Evolutionary conservation across 1,139 yeast species (phyloP), one percentile per base, ranked within the genome.

Genomic region (Suhomyces bolitotheri): DNA sequence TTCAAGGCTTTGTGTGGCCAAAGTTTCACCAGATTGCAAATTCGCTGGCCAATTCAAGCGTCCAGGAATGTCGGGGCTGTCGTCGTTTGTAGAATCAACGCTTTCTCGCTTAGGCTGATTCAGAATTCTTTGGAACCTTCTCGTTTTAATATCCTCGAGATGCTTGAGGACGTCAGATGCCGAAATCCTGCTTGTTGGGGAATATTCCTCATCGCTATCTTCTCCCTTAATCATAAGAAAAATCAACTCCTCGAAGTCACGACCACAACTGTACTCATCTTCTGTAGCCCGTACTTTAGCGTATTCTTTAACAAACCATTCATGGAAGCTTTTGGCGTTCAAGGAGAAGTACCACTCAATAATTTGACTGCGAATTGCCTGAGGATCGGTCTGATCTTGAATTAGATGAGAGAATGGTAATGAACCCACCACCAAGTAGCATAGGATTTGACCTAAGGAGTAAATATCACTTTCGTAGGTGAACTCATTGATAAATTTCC

Each of bases 381-480:
- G 62, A 39, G 71, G 74, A 23, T 64, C 66, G 5, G 46, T 48
- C n/a, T 65, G 61, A 46, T 76, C 54, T 2, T 41, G 34, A 3
- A 64, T 49, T 6, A 39, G 14, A 1, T 49, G 44, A 1, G 67
- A 41, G 34, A 66, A 87, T 0, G 96, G 96, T 23, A 87, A 60
- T 16, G 62, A 62, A 1, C 89, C 86, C 53, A 81, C 82, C 42
- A 90, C 79, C 36, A 88, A 58, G 54, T 75, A 86, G 53, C 85
- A 81, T 31, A 87, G 59, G 22, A 87, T 83, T 78, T 89, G 76
- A 0, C 96, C 97, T 25, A 88, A 57, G 0, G 95, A 83, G 54
- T 85, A 88, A 33, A 86, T 71, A 56, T 88, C 97, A 20, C 95
- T 80, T 31, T 78, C 75, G 50, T 73, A 79, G 7, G 82, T 74